These are phyloP conservation scores for Picea sitchensis DNA, from an alignment of 75 land plant species.

Conservation along the genomic window DNA sequence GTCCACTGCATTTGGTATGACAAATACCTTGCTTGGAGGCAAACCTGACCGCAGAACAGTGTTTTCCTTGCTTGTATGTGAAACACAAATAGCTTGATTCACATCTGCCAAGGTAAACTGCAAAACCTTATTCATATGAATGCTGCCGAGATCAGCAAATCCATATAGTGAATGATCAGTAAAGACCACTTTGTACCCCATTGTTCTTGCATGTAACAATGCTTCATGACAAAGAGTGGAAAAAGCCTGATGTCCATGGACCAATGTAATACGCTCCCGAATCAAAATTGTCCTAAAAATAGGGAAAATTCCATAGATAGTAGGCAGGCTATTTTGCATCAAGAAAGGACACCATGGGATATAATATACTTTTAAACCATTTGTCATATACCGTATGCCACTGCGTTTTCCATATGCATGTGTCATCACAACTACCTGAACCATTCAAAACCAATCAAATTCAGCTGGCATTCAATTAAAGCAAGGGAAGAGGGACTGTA, in stretches of 20 bases:
- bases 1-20: conserved; percentile 99
- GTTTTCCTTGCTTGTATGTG: conserved; percentile 99
- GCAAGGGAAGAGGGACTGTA: too few species aligned
- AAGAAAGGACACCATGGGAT: conserved; percentile 85
- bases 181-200: conserved; percentile 92
- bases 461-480: too few species aligned
- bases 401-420: conserved; percentile 90
- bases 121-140: conserved; percentile 99
- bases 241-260: conserved; percentile 99
- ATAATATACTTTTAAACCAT: conserved; percentile 93
- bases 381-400: conserved; percentile 94
- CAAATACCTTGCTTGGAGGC: conserved; percentile 86
- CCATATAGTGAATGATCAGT: conserved; percentile 99
- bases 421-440: conserved; percentile 92
- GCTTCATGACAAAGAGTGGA: conserved; percentile 99
- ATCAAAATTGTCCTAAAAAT: conserved; percentile 77
- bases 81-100: conserved; percentile 93
- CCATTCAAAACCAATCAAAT: too few species aligned
- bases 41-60: conserved; percentile 93
- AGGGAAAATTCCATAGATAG: conserved; percentile 87
- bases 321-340: conserved; percentile 91
- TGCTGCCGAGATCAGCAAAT: conserved; percentile 97
- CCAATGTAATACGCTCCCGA: conserved; percentile 82
- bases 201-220: conserved; percentile 89
- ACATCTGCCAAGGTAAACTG: conserved; percentile 98